Conservation (phyloP, 768 basidiomycete species). For the Hygrophorus russula region DNA sequence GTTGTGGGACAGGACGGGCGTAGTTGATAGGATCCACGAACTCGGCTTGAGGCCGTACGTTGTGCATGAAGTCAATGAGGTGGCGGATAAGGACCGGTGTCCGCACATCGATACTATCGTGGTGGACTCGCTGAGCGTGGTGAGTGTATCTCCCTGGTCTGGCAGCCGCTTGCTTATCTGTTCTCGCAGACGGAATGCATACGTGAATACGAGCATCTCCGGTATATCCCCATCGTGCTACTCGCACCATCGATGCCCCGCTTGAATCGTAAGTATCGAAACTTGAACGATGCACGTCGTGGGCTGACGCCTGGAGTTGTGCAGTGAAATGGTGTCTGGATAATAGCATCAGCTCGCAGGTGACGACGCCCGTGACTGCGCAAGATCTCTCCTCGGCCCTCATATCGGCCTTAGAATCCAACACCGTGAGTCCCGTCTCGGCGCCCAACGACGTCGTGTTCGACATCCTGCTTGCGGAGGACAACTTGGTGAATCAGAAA, state of each 20-base stretch:
- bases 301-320: conserved; percentile 8
- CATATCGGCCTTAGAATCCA: conserved; percentile 88
- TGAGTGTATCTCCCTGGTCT: conserved; percentile 30
- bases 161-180: conserved; percentile 2
- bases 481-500: conserved; percentile 94
- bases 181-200: conserved; percentile 68
- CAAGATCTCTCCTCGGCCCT: conserved; percentile 89
- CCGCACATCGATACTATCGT: conserved; percentile 94
- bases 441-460: conserved; percentile 79
- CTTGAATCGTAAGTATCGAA: conserved; percentile 53
- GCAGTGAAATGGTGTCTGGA: conserved; percentile 93
- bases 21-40: conserved; percentile 66
- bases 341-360: conserved; percentile 91
- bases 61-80: conserved; percentile 68
- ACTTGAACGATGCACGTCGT: no score
- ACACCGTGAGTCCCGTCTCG: conserved; percentile 82
- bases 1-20: conserved; percentile 59
- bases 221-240: conserved; percentile 94
- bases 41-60: conserved; percentile 71
- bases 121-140: conserved; percentile 78
- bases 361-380: conserved; percentile 80
- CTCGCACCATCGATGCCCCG: conserved; percentile 70
- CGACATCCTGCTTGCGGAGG: conserved; percentile 93
- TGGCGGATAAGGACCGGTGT: conserved; percentile 69
- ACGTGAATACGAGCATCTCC: conserved; percentile 85